Conservation (phyloP, 202 grass and related monocot species). For the Carex sylvatica region DNA sequence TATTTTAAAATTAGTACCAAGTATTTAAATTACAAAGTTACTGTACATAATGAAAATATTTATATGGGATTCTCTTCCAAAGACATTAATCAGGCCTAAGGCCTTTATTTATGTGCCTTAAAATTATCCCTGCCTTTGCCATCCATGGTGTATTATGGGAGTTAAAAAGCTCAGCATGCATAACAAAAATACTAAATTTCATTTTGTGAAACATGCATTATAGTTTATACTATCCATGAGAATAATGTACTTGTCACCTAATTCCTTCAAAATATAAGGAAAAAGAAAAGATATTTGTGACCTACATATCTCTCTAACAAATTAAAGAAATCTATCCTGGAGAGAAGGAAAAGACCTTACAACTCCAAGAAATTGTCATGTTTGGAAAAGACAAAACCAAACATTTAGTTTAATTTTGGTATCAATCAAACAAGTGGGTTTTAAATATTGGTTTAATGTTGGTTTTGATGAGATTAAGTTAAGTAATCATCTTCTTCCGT, state of each 20-base stretch:
- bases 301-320: neutral
- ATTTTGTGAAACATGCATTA: too few relatives aligned
- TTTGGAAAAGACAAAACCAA: neutral
- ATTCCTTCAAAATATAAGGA: neutral
- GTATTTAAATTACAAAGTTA: too few relatives aligned
- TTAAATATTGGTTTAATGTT: neutral
- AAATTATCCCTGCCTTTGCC: too few relatives aligned
- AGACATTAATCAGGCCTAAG: too few relatives aligned
- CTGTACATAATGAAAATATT: too few relatives aligned
- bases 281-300: neutral
- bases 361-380: neutral
- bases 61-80: too few relatives aligned
- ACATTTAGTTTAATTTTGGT: neutral
- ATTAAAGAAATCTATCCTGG: neutral
- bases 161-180: too few relatives aligned
- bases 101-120: too few relatives aligned
- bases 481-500: neutral
- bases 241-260: neutral
- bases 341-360: neutral
- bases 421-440: neutral
- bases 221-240: neutral
- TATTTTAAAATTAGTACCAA: too few relatives aligned
- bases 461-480: neutral
- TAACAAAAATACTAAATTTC: too few relatives aligned
- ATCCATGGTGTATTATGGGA: too few relatives aligned